phyloP scores from a whole-genome alignment of 2,329 filamentous ascomycete genomes.

The Alternaria ventricosa region DNA sequence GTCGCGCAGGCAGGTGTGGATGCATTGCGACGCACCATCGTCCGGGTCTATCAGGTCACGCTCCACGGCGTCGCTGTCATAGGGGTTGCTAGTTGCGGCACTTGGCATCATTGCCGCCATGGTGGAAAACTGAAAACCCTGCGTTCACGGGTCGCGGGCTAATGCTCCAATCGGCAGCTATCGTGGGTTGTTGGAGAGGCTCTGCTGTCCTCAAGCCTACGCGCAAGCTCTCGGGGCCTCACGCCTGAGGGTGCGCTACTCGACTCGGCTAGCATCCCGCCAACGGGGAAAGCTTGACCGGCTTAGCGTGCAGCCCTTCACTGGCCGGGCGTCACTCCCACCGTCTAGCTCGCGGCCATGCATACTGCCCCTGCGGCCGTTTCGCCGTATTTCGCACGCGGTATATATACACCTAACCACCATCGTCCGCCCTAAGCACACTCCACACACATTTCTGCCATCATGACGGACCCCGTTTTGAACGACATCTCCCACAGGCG shows the following conservation, averaged over 20 bases:
- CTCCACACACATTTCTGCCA: conserved; percentile 12
- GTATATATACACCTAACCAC: conserved; percentile 18
- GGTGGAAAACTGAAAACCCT: conserved; percentile 31
- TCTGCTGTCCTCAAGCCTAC: conserved; percentile 31
- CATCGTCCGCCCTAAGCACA: conserved; percentile 12
- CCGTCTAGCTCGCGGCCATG: conserved; percentile 33
- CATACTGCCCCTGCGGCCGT: conserved; percentile 17
- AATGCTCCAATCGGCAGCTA: conserved; percentile 33
- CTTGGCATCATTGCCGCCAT: conserved; percentile 57
- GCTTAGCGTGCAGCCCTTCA: conserved; percentile 23
- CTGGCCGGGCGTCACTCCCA: conserved; percentile 33
- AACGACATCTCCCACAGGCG: conserved; percentile 94
- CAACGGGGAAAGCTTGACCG: conserved; percentile 26
- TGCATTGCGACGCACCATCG: conserved; percentile 51
- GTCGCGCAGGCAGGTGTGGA: conserved; percentile 14
- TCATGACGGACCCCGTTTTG: conserved; percentile 63
- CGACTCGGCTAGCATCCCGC: conserved; percentile 32
- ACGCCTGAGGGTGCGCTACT: conserved; percentile 26
- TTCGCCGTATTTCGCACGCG: conserved; percentile 13
- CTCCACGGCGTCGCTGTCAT: conserved; percentile 56
- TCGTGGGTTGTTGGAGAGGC: conserved; percentile 40
- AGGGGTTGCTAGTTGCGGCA: conserved; percentile 49
- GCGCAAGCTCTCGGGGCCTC: conserved; percentile 19
- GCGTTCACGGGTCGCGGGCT: conserved; percentile 29
- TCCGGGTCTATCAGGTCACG: conserved; percentile 61